These are phyloP conservation scores for Wallemia mellicola DNA, from an alignment of 1,284 basidiomycete species.

Conservation along the genomic window DNA sequence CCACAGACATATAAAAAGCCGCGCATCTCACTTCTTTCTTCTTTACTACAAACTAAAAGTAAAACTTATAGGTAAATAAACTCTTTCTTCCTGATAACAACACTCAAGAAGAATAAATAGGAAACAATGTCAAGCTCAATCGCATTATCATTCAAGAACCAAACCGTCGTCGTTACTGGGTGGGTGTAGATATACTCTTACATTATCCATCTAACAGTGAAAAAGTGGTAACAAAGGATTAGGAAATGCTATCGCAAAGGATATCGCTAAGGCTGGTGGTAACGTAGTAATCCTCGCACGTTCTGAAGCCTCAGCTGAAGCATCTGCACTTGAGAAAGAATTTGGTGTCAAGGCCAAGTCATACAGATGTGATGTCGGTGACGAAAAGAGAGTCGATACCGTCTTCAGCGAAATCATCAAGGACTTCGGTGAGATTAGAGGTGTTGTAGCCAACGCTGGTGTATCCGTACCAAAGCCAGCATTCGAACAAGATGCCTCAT, in stretches of 20 bases:
- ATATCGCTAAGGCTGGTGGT: slow-evolving; percentile 14
- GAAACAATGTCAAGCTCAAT: too few species aligned
- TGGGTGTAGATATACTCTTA: too few species aligned
- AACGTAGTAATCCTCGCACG: slow-evolving; percentile 13
- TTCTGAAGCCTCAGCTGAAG: slow-evolving; percentile 15
- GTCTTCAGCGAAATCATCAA: slow-evolving; percentile 18
- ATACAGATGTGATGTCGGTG: slow-evolving; percentile 19
- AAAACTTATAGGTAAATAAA: too few species aligned
- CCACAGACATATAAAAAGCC: too few species aligned
- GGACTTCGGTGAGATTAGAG: slow-evolving; percentile 16
- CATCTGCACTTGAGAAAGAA: slow-evolving; percentile 16
- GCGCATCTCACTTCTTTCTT: too few species aligned
- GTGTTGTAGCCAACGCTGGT: slow-evolving; percentile 17
- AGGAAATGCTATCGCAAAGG: slow-evolving; percentile 20
- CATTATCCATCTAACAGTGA: too few species aligned
- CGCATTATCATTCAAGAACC: too few species aligned
- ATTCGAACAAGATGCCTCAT: slow-evolving; percentile 19
- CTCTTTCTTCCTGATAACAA: too few species aligned
- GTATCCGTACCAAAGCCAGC: slow-evolving; percentile 23
- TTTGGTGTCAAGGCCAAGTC: slow-evolving; percentile 18
- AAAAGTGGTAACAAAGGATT: slow-evolving; percentile 22
- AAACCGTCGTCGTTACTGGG: slow-evolving; percentile 12
- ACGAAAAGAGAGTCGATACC: slow-evolving; percentile 14
- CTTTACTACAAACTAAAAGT: too few species aligned
- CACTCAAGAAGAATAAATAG: too few species aligned